Base-by-base conservation (phyloP, 805 yeast species). In the Cyberlindnera maritima region DNA sequence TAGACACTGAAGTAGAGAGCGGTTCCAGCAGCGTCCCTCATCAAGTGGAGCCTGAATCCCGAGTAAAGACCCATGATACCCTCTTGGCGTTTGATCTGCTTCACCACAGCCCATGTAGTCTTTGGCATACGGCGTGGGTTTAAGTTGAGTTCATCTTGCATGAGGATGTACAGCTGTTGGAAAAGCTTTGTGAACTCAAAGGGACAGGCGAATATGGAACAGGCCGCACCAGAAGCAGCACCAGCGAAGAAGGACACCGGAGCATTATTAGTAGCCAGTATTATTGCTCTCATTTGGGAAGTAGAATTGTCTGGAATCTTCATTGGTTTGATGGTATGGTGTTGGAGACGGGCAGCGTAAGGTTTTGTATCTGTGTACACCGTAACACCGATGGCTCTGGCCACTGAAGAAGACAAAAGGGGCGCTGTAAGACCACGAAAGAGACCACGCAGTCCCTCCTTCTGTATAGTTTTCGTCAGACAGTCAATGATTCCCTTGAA, bases 121-220 rank as follows among this genome's bases (percentile, higher is more conserved):
- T 56, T 59, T 18, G 66, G 65, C 53, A 60, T 69, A 40, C 46
- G 66, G 56, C 45, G 61, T 47, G 47, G 77, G 64, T 44, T 68
- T 48, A 50, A 47, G 39, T 49, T 56, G 43, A 57, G 59, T 33
- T 50, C 61, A 35, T 54, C 58, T 31, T 70, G 65, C 57, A 66
- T 64, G 43, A 72, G 60, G 23, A 75, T 57, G 29, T 67, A 82
- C 33, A 88, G 77, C 63, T 88, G 96, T 32, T 92, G 85, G 51
- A 84, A 87, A 9, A 88, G 72, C 63, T 88, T 89, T 40, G 92
- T 81, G 65, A 87, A 79, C 63, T 88, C 96, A 61, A 88, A 88
- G 2, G 96, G 96, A 55, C 92, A 85, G 3, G 90, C 86, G 62
- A 82, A 79, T 6, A 75, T 31, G 3, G 88, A 75, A 13, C 85